Base-by-base conservation (phyloP, 768 basidiomycete species). In the Tephrocybe sp. region DNA sequence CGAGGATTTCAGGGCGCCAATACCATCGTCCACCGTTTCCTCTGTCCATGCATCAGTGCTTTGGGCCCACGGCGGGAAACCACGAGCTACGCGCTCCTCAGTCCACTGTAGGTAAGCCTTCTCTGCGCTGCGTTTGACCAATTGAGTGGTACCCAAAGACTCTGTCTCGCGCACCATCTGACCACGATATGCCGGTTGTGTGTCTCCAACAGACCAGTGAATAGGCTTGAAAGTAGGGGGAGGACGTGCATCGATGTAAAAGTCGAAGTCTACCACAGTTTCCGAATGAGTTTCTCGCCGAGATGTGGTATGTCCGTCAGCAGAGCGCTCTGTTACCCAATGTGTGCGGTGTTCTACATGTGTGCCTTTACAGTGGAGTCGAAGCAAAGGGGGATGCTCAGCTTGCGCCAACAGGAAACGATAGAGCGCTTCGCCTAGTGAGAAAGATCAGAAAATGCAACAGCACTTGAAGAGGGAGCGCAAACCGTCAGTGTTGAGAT, bases 401-500 rank as follows among this genome's bases (percentile, higher is more conserved):
- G 84, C 71, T 39, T 84, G 79, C 5, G 72, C 70, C 17, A 85
- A 72, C 3, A 89, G 63, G 64, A 87, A 89, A 43, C 85, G 77
- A 61, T 85, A 86, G 17, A 88, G 71, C 0, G 83, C 82, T 59
- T 85, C 84, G 30, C 85, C 85, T 85, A 48, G 8, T 51, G 16
- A 44, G n/a, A n/a, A 22, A 33, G 47, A 33, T 52, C 39, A 50
- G 39, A n/a, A 48, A 36, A 22, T n/a, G n/a, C 45, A 19, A 32
- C 13, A n/a, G n/a, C n/a, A 17, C 32, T 23, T 4, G 31, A 26
- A 45, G 14, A 40, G 47, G 38, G 31, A 30, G 62, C 70, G 30
- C 48, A 73, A 39, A 68, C 85, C 85, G 57, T 88, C 85, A 44
- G 76, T 66, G 51, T 88, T 88, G 40, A 87, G 64, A 60, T 87